A percentile compares a stretch with the other conserved stretches of the same genome.
Evolutionary conservation across 2,329 filamentous ascomycete species (phyloP).

Genomic region (Pyrenophora graminea): DNA sequence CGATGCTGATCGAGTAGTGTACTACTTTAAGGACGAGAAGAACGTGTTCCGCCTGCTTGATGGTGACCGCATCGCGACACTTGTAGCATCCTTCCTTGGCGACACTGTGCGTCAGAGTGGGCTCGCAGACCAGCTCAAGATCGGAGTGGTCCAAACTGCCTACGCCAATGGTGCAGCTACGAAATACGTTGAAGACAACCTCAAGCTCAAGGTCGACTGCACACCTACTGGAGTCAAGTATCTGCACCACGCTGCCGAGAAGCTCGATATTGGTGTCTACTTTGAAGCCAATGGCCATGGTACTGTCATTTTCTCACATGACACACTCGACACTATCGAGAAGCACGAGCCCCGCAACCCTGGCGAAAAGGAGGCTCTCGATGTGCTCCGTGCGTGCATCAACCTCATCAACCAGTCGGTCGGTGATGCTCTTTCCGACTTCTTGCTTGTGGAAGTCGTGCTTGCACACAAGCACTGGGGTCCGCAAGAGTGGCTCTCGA

Average conservation of each 20-base stretch:
- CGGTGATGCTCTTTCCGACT: slow-evolving; percentile 92
- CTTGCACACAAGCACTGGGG: slow-evolving; percentile 94
- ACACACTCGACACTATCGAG: slow-evolving; percentile 77
- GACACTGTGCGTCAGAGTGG: slow-evolving; percentile 82
- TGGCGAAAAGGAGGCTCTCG: slow-evolving; percentile 85
- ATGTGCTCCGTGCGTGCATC: slow-evolving; percentile 79
- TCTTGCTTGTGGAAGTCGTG: slow-evolving; percentile 94
- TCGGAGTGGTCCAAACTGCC: slow-evolving; percentile 94
- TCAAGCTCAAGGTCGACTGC: slow-evolving; percentile 88
- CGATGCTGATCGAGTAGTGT: slow-evolving; percentile 92
- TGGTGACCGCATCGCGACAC: slow-evolving; percentile 93
- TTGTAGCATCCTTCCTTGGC: slow-evolving; percentile 90
- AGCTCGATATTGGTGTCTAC: slow-evolving; percentile 95
- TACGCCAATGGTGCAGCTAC: slow-evolving; percentile 97
- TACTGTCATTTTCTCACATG: slow-evolving; percentile 89
- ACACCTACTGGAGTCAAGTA: slow-evolving; percentile 97
- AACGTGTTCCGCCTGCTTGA: slow-evolving; percentile 90
- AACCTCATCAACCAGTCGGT: slow-evolving; percentile 98
- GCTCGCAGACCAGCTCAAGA: slow-evolving; percentile 77
- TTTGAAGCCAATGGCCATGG: slow-evolving; percentile 99
- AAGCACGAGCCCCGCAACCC: slow-evolving; percentile 85
- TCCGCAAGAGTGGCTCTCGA: slow-evolving; percentile 86
- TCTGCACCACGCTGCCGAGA: slow-evolving; percentile 92
- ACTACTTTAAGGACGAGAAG: slow-evolving; percentile 86
- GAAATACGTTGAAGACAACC: slow-evolving; percentile 83